phyloP scores from a whole-genome alignment of 805 yeast genomes.

The Metschnikowia reukaufii region DNA sequence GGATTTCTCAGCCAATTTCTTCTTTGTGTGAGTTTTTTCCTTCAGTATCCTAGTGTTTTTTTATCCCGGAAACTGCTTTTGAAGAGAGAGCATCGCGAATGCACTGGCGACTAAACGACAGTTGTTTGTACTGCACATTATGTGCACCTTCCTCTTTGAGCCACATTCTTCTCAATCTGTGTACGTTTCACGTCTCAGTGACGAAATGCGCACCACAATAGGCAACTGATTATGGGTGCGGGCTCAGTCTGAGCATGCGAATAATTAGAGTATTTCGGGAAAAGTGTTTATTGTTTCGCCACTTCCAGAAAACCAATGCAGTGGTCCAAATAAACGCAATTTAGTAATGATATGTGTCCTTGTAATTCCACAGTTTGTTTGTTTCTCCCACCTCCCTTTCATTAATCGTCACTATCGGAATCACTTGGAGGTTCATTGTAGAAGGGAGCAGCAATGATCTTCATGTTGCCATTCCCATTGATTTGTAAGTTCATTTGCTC shows the following conservation, averaged over 20 bases:
- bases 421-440: constrained; percentile 41
- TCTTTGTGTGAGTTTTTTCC: too few species aligned
- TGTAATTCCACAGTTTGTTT: too few species aligned
- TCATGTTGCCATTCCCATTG: constrained; percentile 19
- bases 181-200: constrained; percentile 3
- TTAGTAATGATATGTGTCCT: background rate
- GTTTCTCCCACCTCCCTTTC: too few species aligned
- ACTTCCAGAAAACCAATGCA: background rate
- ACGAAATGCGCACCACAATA: constrained; percentile 5
- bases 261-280: constrained; percentile 1
- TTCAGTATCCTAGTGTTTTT: too few species aligned
- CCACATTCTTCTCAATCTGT: constrained; percentile 10
- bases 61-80: background rate
- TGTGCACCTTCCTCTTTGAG: constrained; percentile 10
- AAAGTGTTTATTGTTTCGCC: constrained; percentile 1
- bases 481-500: constrained; percentile 15
- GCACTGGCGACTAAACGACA: background rate
- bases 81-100: background rate
- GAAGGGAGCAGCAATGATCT: constrained; percentile 39
- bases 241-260: constrained; percentile 1
- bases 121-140: constrained; percentile 1
- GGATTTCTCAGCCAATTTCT: too few species aligned
- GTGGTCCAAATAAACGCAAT: background rate
- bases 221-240: constrained; percentile 6
- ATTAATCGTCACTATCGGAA: constrained; percentile 24